phyloP scores from a whole-genome alignment of 495 filamentous ascomycete genomes.

The Neurospora africana region DNA sequence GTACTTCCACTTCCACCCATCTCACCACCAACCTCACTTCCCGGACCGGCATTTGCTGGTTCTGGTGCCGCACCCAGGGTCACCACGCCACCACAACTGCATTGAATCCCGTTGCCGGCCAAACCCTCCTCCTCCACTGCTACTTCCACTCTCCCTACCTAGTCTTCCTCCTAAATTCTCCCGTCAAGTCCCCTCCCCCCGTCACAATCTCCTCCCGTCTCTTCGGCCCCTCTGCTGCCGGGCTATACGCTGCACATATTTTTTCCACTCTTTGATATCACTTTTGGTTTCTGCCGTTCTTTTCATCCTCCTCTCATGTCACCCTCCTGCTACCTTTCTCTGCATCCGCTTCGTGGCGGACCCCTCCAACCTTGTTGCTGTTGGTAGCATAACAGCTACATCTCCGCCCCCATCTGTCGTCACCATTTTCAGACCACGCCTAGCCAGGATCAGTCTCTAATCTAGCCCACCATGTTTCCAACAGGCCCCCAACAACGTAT shows the following conservation, averaged over 20 bases:
- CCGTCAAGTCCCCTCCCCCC: constrained; percentile 9
- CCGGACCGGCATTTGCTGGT: not conserved
- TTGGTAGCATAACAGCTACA: not conserved
- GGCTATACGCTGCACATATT: constrained; percentile 8
- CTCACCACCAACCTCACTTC: not conserved
- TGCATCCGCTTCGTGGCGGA: not conserved
- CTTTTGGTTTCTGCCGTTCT: not conserved
- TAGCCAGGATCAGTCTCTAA: not conserved
- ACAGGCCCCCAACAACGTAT: constrained; percentile 21
- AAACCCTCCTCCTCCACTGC: constrained; percentile 6
- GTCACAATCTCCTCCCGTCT: constrained; percentile 10
- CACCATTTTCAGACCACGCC: not conserved
- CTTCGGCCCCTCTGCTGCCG: constrained; percentile 11
- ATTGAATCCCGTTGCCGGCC: constrained; percentile 18
- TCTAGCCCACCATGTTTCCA: constrained; percentile 20
- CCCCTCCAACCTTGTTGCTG: not conserved
- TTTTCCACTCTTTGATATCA: constrained; percentile 13
- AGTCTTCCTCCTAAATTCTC: not conserved
- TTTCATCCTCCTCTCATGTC: not conserved
- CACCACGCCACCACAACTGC: constrained; percentile 3
- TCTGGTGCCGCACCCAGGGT: not conserved
- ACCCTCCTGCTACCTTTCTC: constrained; percentile 1
- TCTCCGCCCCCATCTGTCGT: not conserved
- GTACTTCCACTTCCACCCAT: not conserved
- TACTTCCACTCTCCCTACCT: not conserved